A percentile compares a stretch with the other conserved stretches of the same genome.
These are phyloP conservation scores for Alisma plantagoaquatica DNA, from an alignment of 106 monocot genomes.

Conservation along the genomic window DNA sequence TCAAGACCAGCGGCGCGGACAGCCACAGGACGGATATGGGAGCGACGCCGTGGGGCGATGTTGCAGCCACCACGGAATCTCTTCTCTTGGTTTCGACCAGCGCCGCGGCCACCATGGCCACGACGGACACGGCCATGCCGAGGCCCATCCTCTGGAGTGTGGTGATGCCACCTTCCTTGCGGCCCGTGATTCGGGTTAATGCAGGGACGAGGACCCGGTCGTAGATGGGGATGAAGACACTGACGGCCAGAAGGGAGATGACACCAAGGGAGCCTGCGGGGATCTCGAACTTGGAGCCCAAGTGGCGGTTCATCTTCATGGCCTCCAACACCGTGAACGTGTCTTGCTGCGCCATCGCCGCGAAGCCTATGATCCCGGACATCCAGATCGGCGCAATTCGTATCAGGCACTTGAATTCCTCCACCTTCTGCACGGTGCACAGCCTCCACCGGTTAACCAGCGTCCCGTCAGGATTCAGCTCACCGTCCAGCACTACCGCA, in stretches of 20 bases:
- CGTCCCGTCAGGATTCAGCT: neutral
- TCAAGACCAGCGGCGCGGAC: constrained; percentile 40
- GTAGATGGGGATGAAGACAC: constrained; percentile 29
- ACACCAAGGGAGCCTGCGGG: constrained; percentile 29
- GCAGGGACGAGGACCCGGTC: constrained; percentile 24
- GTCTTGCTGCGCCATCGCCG: constrained; percentile 4
- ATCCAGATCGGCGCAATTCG: constrained; percentile 29
- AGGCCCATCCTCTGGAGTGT: constrained; percentile 10
- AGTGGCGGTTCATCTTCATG: constrained; percentile 16
- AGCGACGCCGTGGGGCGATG: too few relatives aligned
- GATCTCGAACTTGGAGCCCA: constrained; percentile 18
- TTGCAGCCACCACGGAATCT: neutral
- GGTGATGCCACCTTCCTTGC: constrained; percentile 1
- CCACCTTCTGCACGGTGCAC: constrained; percentile 9
- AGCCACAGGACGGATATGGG: constrained; percentile 42
- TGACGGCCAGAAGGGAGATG: constrained; percentile 20
- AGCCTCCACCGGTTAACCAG: constrained; percentile 6
- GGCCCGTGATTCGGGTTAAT: constrained; percentile 7
- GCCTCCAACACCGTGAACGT: constrained; percentile 29
- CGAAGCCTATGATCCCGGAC: constrained; percentile 13
- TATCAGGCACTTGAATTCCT: constrained; percentile 29
- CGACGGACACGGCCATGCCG: constrained; percentile 1
- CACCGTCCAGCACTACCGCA: neutral
- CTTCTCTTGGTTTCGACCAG: neutral
- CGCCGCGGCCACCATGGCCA: neutral